Evolutionary conservation across 495 filamentous ascomycete genomes (phyloP), one percentile per base, ranked within the genome.

Genomic region (Ramalina peruviana): DNA sequence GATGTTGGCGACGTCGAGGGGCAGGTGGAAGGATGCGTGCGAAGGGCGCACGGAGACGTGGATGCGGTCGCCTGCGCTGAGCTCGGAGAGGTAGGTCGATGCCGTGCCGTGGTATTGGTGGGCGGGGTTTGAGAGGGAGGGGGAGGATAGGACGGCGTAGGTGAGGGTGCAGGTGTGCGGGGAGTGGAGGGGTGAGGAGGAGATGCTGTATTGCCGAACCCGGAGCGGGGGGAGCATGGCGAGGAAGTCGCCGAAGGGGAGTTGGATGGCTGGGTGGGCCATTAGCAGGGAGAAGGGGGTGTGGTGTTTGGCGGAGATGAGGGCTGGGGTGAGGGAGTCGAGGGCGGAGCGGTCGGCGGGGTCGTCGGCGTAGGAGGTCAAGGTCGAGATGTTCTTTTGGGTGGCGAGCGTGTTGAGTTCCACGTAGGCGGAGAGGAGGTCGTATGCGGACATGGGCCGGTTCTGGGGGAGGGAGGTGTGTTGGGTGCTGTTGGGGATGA

Each of bases 141-240:
- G 73, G 4, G 67, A 67, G 46, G 77, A 71, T 58, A 85, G 70
- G 15, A 87, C 69, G 6, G 68, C 68, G 70, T 81, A 85, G 12
- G 84, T 87, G 25, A 89, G 67, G 0, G 77, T 80, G 20, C 75
- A 78, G 53, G 70, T 67, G 4, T 63, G 65, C 0, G 79, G 72
- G 62, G 82, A 64, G 10, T 21, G 25, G 2, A 80, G 70, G 0
- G 84, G 84, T 0, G 84, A 87, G 0, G 83, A 87, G 15, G 84
- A 88, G 64, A 90, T 86, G 36, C 77, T 83, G 62, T 88, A 90
- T 60, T 85, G 81, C 12, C 85, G 76, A 15, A 81, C 72, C 19
- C 81, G 80, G 74, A 90, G 81, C 0, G 82, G 82, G 0, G 81
- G 81, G 0, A 87, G 74, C 66, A 86, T 78, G 17, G 72, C 63